Base-by-base conservation (phyloP, 371 early-diverging fungal genomes). In the Quaeritorhiza haematococci region DNA sequence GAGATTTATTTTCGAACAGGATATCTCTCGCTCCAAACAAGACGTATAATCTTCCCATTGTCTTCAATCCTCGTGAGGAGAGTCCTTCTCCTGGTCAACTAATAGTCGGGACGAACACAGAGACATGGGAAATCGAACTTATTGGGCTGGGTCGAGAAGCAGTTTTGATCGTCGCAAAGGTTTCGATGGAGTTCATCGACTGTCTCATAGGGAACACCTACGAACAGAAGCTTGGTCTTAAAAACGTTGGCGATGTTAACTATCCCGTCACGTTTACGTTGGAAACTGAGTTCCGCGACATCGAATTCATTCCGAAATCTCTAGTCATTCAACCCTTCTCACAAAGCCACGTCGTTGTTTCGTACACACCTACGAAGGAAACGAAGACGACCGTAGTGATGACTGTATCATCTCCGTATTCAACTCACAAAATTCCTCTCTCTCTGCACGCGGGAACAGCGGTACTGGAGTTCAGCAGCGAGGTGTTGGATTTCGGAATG, bases 221-320 rank as follows among this genome's bases (percentile, higher is more conserved):
- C 55, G 75, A 74, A 49, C 72, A 80, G 47, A 76, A 74, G 54
- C 62, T 82, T 3, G 74, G 73, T 4, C 59, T 82, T 10, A 80
- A 82, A 59, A 80, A 82, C 52, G 74, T 80, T 26, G 80, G 82
- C 26, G 79, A 80, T 53, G 79, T 80, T 44, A 80, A 82, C 55
- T 82, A 82, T 56, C 82, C 82, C 1, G 72, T 82, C 6, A 69
- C 73, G 13, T 78, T 80, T 58, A 69, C 59, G 50, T 61, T 79
- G 28, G 78, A 80, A 28, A 53, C 58, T 32, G 72, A 72, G 49
- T 73, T 72, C 58, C 56, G 72, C 1, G 77, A 76, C 53, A 47
- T 82, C 27, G 67, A 64, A 33, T 76, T 77, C 51, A 53, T 64
- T 34, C 82, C 82, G 13, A 38, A 62, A 3, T 68, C 73, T 17